These are phyloP conservation scores for Chenopodium formosanum DNA, from an alignment of 148 eudicot genomes.

Conservation along the genomic window DNA sequence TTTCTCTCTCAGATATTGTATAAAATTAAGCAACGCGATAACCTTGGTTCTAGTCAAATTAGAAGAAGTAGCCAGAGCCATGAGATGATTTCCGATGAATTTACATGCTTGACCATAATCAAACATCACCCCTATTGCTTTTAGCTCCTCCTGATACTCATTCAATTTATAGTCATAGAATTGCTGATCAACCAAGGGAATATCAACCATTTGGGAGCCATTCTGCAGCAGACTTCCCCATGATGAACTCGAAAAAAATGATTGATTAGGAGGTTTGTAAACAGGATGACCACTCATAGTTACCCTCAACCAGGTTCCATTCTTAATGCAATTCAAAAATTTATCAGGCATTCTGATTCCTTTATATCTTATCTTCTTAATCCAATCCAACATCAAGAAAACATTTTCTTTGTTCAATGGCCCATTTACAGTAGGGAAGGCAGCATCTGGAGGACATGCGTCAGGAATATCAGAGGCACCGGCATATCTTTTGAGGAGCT, in stretches of 20 bases:
- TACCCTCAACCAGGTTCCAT: slow-evolving; percentile 57
- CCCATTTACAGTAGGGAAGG: slow-evolving; percentile 39
- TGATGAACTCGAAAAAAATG: slow-evolving; percentile 43
- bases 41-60: slow-evolving; percentile 45
- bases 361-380: slow-evolving; percentile 28
- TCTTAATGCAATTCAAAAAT: slow-evolving; percentile 42
- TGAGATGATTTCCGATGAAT: slow-evolving; percentile 52
- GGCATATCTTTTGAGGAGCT: slow-evolving; percentile 4
- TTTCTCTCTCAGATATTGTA: slow-evolving; percentile 39
- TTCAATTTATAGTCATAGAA: slow-evolving; percentile 42
- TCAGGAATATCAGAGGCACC: slow-evolving; percentile 59
- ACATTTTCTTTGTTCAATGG: slow-evolving; percentile 45
- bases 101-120: slow-evolving; percentile 45
- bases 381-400: slow-evolving; percentile 59
- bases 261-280: slow-evolving; percentile 49
- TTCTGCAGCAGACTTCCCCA: slow-evolving; percentile 47
- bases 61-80: slow-evolving; percentile 35
- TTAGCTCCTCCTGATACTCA: slow-evolving; percentile 48
- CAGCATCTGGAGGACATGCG: slow-evolving; percentile 50
- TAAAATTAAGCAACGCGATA: slow-evolving; percentile 47
- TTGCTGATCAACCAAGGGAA: slow-evolving; percentile 47
- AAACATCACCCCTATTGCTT: slow-evolving; percentile 53
- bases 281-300: slow-evolving; percentile 40
- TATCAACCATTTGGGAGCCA: slow-evolving; percentile 49
- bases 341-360: slow-evolving; percentile 29